A percentile compares a stretch with the other conserved stretches of the same genome.
Conservation (phyloP, 257 asterid genomes). For the Plantago elongata region DNA sequence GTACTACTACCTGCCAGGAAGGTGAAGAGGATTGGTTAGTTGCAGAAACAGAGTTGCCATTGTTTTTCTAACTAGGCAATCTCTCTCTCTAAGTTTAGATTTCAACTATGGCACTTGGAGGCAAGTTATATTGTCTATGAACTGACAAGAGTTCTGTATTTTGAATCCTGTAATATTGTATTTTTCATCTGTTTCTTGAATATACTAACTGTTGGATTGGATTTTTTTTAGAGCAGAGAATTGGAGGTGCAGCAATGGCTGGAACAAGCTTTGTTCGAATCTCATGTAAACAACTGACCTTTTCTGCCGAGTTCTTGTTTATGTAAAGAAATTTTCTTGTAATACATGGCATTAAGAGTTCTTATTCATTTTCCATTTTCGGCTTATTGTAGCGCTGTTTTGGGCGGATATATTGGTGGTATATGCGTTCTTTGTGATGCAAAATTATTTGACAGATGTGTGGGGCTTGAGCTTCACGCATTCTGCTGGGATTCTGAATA, state of each 20-base stretch:
- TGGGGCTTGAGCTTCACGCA: conserved; percentile 48
- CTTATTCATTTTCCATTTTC: neutral
- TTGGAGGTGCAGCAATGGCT: conserved; percentile 15
- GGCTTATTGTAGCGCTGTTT: conserved; percentile 23
- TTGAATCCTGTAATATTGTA: neutral
- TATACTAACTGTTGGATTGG: neutral
- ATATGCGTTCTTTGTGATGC: conserved; percentile 43
- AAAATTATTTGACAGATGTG: conserved; percentile 42
- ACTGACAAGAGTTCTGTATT: neutral
- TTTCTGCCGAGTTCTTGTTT: neutral
- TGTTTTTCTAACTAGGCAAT: conserved; percentile 44
- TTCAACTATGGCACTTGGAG: neutral
- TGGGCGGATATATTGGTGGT: conserved; percentile 28
- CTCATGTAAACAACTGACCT: conserved; percentile 23
- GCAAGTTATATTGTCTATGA: neutral
- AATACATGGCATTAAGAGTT: neutral
- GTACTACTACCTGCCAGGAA: neutral
- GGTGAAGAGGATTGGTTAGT: neutral
- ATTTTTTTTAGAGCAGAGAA: neutral
- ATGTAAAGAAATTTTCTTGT: neutral
- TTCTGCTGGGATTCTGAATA: conserved; percentile 46
- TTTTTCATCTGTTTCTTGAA: neutral
- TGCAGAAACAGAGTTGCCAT: neutral
- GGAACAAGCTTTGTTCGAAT: conserved; percentile 29
- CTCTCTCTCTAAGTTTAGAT: conserved; percentile 17